These are phyloP conservation scores for Colletotrichum sp. DNA, from an alignment of 2,329 filamentous ascomycete genomes.

Conservation along the genomic window DNA sequence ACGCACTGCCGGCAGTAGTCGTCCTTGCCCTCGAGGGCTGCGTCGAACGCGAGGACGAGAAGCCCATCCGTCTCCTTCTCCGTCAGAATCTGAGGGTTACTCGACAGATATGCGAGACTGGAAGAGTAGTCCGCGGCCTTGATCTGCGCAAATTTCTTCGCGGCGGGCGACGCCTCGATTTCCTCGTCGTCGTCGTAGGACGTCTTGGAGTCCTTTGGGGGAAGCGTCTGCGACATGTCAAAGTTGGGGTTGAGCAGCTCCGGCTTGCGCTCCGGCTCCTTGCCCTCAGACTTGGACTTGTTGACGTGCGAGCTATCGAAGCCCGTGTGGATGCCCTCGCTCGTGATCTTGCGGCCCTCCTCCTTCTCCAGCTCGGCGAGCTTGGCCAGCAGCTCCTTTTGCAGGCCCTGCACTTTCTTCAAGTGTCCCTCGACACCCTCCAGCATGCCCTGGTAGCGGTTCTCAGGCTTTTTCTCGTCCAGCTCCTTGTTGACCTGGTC, in stretches of 20 bases:
- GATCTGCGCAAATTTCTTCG: conserved; percentile 83
- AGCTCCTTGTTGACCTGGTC: conserved; percentile 90
- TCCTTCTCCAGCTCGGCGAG: conserved; percentile 84
- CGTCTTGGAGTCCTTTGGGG: conserved; percentile 40
- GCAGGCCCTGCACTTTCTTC: conserved; percentile 77
- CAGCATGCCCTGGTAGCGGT: conserved; percentile 77
- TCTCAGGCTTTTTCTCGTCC: conserved; percentile 73
- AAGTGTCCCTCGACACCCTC: conserved; percentile 79
- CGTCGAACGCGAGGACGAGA: conserved; percentile 89
- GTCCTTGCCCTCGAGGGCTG: conserved; percentile 76
- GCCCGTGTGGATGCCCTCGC: conserved; percentile 84
- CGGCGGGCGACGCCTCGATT: conserved; percentile 77
- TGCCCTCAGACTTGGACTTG: conserved; percentile 58
- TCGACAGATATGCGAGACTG: conserved; percentile 77
- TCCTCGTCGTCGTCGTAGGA: conserved; percentile 72
- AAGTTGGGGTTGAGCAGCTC: conserved; percentile 79
- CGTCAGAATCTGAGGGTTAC: conserved; percentile 77
- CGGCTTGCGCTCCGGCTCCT: conserved; percentile 56
- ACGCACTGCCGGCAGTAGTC: conserved; percentile 86
- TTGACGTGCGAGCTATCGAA: conserved; percentile 87
- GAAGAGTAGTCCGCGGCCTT: conserved; percentile 75
- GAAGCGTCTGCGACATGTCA: conserved; percentile 24
- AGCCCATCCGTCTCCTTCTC: conserved; percentile 92
- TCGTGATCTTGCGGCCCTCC: conserved; percentile 90
- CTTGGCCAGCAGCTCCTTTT: conserved; percentile 76